phyloP scores from a whole-genome alignment of 495 filamentous ascomycete genomes.

The Aspergillus funiculosus region DNA sequence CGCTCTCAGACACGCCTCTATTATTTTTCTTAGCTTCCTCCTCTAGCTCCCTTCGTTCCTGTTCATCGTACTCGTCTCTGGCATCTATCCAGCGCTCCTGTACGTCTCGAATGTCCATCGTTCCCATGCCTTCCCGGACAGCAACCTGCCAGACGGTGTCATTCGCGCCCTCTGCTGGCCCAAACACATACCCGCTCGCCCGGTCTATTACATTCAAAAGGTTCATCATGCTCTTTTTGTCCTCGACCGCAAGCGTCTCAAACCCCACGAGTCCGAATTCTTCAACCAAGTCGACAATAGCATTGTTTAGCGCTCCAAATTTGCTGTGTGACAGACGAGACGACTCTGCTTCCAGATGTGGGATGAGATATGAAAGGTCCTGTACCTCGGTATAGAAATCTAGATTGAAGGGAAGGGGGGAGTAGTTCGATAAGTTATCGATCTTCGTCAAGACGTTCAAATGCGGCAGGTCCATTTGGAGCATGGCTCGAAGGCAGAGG shows the following conservation, averaged over 20 bases:
- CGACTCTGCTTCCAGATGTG: constrained; percentile 60
- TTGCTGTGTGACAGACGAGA: constrained; percentile 58
- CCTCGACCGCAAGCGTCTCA: constrained; percentile 91
- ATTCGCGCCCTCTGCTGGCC: constrained; percentile 82
- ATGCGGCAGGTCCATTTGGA: constrained; percentile 93
- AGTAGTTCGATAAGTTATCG: constrained; percentile 77
- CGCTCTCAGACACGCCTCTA: constrained; percentile 9
- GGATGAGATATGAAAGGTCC: constrained; percentile 77
- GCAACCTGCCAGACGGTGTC: constrained; percentile 93
- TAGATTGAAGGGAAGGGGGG: constrained; percentile 82
- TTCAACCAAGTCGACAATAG: constrained; percentile 79
- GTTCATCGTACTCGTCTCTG: constrained; percentile 80
- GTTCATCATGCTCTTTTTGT: constrained; percentile 92
- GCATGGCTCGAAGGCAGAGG: constrained; percentile 89
- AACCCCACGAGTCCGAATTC: constrained; percentile 85
- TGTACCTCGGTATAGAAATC: constrained; percentile 99
- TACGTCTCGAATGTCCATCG: constrained; percentile 77
- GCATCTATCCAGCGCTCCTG: constrained; percentile 93
- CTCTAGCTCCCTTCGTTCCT: constrained; percentile 66
- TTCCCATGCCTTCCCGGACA: constrained; percentile 75
- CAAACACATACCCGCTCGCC: constrained; percentile 89
- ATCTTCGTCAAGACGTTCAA: constrained; percentile 97
- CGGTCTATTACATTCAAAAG: constrained; percentile 82
- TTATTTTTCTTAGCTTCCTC: constrained; percentile 48
- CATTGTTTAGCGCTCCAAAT: constrained; percentile 75